A percentile compares a stretch with the other conserved stretches of the same genome.
Evolutionary conservation across 805 yeast species (phyloP).

Genomic region (Groenewaldozyma tartarivorans): DNA sequence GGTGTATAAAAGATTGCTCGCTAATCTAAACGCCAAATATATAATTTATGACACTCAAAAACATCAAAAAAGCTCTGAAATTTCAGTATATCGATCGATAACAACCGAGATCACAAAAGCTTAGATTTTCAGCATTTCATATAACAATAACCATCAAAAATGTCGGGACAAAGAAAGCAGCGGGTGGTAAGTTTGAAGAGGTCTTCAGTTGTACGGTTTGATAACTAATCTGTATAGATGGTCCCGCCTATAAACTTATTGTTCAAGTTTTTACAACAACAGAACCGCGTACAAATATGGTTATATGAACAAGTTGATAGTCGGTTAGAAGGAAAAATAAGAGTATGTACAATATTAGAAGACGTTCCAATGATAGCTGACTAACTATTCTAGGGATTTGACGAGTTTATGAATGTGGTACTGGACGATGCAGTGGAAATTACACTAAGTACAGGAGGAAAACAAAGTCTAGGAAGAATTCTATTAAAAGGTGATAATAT

Average conservation of each 20-base stretch:
- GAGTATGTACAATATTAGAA: no score
- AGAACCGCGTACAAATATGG: slow-evolving; percentile 76
- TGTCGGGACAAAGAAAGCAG: slow-evolving; percentile 30
- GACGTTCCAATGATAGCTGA: no score
- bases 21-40: no score
- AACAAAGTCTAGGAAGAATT: slow-evolving; percentile 43
- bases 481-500: slow-evolving; percentile 91
- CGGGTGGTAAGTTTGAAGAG: slow-evolving; percentile 30
- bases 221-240: slow-evolving; percentile 29
- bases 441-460: slow-evolving; percentile 39
- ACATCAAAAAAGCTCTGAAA: no score
- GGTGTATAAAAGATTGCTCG: no score
- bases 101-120: slow-evolving; percentile 2
- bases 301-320: slow-evolving; percentile 72
- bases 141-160: slow-evolving; percentile 25
- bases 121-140: not conserved
- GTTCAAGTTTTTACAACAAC: slow-evolving; percentile 78
- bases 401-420: slow-evolving; percentile 89
- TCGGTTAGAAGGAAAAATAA: slow-evolving; percentile 71
- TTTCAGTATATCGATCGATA: not conserved
- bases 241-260: slow-evolving; percentile 90
- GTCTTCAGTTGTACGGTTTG: not conserved
- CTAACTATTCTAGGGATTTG: slow-evolving; percentile 54
- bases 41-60: no score
- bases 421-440: slow-evolving; percentile 58